phyloP scores from a whole-genome alignment of 2,329 filamentous ascomycete genomes.

The Elsinoe ampelina region DNA sequence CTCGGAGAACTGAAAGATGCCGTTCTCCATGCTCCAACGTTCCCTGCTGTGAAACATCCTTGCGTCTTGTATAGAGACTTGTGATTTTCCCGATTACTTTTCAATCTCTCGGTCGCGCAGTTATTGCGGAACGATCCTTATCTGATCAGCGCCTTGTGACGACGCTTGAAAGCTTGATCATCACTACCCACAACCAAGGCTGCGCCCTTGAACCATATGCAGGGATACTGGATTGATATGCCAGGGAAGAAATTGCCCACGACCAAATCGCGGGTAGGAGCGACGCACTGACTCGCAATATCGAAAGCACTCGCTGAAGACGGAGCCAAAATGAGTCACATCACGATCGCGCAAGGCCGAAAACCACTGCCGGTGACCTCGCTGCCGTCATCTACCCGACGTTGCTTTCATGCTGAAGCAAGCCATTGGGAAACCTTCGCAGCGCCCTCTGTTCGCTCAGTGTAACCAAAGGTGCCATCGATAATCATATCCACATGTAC shows the following conservation, averaged over 20 bases:
- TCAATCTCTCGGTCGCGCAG: not conserved
- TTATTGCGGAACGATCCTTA: not conserved
- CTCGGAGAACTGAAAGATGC: not conserved
- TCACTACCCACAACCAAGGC: not conserved
- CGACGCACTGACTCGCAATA: not conserved
- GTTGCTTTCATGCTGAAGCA: not conserved
- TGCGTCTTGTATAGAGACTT: not conserved
- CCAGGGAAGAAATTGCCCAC: not conserved
- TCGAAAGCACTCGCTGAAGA: not conserved
- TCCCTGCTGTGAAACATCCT: not conserved
- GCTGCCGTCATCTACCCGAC: not conserved
- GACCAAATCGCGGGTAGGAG: not conserved
- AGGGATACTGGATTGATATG: not conserved
- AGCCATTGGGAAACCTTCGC: constrained; percentile 5
- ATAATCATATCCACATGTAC: constrained; percentile 7
- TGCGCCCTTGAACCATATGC: not conserved
- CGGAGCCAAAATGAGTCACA: not conserved
- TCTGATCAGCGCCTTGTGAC: constrained; percentile 2
- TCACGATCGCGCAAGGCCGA: constrained; percentile 5
- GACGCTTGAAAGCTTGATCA: not conserved
- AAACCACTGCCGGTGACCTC: not conserved
- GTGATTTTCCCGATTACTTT: not conserved
- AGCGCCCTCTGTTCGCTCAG: constrained; percentile 1
- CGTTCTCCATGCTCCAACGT: not conserved
- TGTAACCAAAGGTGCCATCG: not conserved